These are phyloP conservation scores for Sphenostylis stenocarpa DNA, from an alignment of 306 rosid genomes.

Conservation along the genomic window DNA sequence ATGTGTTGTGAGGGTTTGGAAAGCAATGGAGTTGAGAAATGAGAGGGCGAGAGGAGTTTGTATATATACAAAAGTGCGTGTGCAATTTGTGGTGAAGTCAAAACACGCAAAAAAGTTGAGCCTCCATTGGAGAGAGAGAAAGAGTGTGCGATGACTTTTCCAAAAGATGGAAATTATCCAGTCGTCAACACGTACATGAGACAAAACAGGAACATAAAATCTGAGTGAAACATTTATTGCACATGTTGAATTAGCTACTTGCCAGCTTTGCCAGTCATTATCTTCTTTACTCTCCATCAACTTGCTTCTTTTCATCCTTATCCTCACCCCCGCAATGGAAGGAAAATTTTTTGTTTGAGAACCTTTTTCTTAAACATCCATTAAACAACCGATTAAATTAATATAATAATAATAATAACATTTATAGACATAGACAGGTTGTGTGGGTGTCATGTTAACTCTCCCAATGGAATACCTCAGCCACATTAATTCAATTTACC, in stretches of 20 bases:
- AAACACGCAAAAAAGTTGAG: constrained; percentile 49
- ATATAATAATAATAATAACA: too few relatives aligned
- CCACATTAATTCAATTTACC: neutral
- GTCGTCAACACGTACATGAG: constrained; percentile 31
- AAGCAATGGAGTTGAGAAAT: constrained; percentile 6
- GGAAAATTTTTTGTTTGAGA: too few relatives aligned
- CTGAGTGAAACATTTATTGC: neutral
- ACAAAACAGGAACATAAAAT: neutral
- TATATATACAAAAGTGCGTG: constrained; percentile 40
- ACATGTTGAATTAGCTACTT: constrained; percentile 20
- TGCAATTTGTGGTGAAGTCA: constrained; percentile 52
- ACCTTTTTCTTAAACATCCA: too few relatives aligned
- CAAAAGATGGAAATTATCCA: constrained; percentile 31
- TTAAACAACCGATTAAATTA: too few relatives aligned
- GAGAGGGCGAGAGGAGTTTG: neutral
- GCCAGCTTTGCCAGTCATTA: neutral
- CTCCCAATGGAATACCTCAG: too few relatives aligned
- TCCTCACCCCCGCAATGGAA: neutral
- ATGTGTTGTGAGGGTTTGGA: constrained; percentile 32
- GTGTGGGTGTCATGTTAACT: too few relatives aligned
- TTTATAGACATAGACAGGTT: too few relatives aligned
- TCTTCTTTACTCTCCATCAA: neutral
- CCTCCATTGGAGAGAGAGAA: constrained; percentile 17
- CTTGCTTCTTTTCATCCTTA: neutral
- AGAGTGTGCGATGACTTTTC: constrained; percentile 41